Conservation (phyloP, 2,329 filamentous ascomycete species). For the Monascus ruber region DNA sequence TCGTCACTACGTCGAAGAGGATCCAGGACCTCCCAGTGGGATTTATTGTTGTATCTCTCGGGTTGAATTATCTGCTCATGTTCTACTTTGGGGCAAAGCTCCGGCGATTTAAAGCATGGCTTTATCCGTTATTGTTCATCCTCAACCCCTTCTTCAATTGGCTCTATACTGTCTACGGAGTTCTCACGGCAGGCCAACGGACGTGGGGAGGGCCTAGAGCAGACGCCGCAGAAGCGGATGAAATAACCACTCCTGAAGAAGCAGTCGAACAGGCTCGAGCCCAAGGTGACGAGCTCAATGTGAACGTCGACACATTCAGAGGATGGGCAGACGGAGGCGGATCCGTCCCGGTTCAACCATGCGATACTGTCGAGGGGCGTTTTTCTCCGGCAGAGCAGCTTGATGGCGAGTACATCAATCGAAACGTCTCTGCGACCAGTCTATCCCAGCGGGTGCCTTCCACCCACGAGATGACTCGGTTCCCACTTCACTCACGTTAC, state of each 20-base stretch:
- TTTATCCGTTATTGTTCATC: constrained; percentile 92
- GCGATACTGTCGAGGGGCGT: constrained; percentile 62
- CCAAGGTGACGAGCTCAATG: constrained; percentile 76
- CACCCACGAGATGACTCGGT: constrained; percentile 34
- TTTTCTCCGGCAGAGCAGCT: constrained; percentile 62
- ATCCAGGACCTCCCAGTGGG: constrained; percentile 73
- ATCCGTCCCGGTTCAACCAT: constrained; percentile 57
- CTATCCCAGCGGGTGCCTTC: constrained; percentile 37
- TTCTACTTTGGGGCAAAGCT: constrained; percentile 85
- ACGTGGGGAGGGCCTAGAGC: constrained; percentile 93
- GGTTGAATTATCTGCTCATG: constrained; percentile 92
- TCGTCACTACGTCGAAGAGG: constrained; percentile 72
- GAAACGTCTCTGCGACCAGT: constrained; percentile 56
- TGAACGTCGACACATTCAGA: constrained; percentile 76
- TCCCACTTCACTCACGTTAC: constrained; percentile 44
- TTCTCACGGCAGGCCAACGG: constrained; percentile 84
- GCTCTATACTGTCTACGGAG: constrained; percentile 95
- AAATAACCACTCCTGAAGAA: constrained; percentile 63
- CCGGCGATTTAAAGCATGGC: constrained; percentile 80
- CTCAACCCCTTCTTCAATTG: constrained; percentile 97
- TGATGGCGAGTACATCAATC: constrained; percentile 57
- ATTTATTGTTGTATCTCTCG: constrained; percentile 85
- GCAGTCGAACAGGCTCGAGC: constrained; percentile 73
- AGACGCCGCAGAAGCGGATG: constrained; percentile 72
- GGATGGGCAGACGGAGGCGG: constrained; percentile 30